Conservation (phyloP, 306 rosid species). For the Medicago lupulina region DNA sequence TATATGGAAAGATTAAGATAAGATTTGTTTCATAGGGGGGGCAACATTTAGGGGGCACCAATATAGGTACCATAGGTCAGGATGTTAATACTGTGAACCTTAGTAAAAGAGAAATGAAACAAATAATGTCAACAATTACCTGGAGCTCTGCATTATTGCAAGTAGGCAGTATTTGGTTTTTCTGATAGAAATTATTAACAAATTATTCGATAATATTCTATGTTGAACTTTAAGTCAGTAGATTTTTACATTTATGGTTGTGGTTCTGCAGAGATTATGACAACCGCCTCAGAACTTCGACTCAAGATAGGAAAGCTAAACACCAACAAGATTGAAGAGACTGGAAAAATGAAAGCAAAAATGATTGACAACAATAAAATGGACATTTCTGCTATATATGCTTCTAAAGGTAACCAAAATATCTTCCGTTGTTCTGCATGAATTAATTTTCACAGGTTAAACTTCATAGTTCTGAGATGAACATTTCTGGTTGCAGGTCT, state of each 20-base stretch:
- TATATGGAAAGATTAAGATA: conserved; percentile 22
- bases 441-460: conserved; percentile 8
- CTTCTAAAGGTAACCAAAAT: conserved; percentile 52
- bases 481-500: conserved; percentile 59
- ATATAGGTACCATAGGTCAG: background rate
- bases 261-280: conserved; percentile 59
- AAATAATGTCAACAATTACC: conserved; percentile 26
- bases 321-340: conserved; percentile 50
- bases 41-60: background rate
- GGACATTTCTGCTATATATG: conserved; percentile 46
- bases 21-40: background rate
- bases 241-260: conserved; percentile 35
- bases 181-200: conserved; percentile 20
- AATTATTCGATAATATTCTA: conserved; percentile 16
- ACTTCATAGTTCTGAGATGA: conserved; percentile 22
- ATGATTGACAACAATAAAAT: conserved; percentile 39
- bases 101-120: background rate
- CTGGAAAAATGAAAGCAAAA: conserved; percentile 44
- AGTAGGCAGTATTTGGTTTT: too few relatives aligned
- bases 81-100: conserved; percentile 21
- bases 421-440: conserved; percentile 25
- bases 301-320: conserved; percentile 49
- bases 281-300: conserved; percentile 66
- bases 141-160: background rate
- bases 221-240: conserved; percentile 9